Evolutionary conservation across 2,329 filamentous ascomycete species (phyloP), one percentile per base, ranked within the genome.

Genomic region (Pseudofabraea citricarpa): DNA sequence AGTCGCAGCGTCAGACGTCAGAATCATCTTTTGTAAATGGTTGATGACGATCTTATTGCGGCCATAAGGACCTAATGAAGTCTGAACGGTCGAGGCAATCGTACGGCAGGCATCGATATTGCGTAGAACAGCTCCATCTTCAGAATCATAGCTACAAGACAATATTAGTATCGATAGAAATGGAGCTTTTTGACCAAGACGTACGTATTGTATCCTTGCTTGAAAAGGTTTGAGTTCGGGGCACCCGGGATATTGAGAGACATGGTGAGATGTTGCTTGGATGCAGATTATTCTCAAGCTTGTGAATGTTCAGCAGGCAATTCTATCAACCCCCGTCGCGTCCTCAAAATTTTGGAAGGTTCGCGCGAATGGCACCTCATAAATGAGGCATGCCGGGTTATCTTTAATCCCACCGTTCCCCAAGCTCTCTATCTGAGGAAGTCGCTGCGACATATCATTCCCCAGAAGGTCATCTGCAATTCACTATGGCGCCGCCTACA

Each of bases 41-140:
- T 98, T 98, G 77, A 98, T 97, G 72, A 98, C 89, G 64, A 98
- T 90, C 75, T 98, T 98, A 77, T 98, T 98, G 69, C 93, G 87
- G 62, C 93, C 93, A 70, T 95, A 96, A 48, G 93, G 93, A 41
- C 93, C 94, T 26, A 98, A 79, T 36, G 93, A 97, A 45, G 93
- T 97, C 74, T 95, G 90, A 39, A 98, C 93, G 41, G 93, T 98
- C 60, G 87, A 87, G 46, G 93, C 83, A 68, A 98, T 97, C 55
- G 93, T 88, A 54, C 90, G 82, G 74, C 93, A 98, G 65, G 94
- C 93, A 64, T 98, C 94, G 71, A 98, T 97, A 70, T 98, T 98
- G 64, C 93, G 90, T 54, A 97, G 78, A 56, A 98, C 90, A 56
- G 93, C 94, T 65, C 93, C 93, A 87, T 98, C 93, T 82, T 98